Evolutionary conservation across 495 filamentous ascomycete genomes (phyloP).

Genomic region (Talaromyces adpressus): DNA sequence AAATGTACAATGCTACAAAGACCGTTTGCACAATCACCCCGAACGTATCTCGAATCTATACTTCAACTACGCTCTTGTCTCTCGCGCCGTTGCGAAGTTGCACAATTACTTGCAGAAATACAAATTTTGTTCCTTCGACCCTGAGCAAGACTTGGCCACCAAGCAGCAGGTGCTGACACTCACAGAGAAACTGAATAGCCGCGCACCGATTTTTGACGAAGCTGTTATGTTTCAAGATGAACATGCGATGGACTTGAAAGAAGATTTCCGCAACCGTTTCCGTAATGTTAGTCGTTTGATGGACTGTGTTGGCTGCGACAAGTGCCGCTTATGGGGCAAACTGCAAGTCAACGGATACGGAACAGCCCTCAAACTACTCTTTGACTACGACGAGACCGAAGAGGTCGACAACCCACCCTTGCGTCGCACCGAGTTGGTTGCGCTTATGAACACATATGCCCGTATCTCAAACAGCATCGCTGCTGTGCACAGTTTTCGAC

Average conservation of each 20-base stretch:
- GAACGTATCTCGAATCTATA: slow-evolving; percentile 96
- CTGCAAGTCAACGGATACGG: slow-evolving; percentile 95
- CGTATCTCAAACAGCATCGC: slow-evolving; percentile 72
- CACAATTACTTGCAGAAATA: slow-evolving; percentile 74
- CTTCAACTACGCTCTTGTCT: slow-evolving; percentile 94
- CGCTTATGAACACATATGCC: slow-evolving; percentile 88
- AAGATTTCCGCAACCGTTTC: slow-evolving; percentile 96
- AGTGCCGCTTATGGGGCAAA: slow-evolving; percentile 97
- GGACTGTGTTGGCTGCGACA: slow-evolving; percentile 99
- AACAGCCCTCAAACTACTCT: slow-evolving; percentile 88
- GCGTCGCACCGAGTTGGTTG: slow-evolving; percentile 84
- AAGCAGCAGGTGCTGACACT: slow-evolving; percentile 71
- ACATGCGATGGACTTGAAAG: slow-evolving; percentile 69
- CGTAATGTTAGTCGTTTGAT: slow-evolving; percentile 92
- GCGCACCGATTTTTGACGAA: slow-evolving; percentile 86
- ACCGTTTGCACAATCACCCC: slow-evolving; percentile 72
- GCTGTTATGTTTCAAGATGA: slow-evolving; percentile 76
- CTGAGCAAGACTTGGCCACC: slow-evolving; percentile 66
- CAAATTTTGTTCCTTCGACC: slow-evolving; percentile 87
- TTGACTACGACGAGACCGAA: slow-evolving; percentile 84
- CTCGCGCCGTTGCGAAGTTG: slow-evolving; percentile 87
- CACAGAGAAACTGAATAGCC: slow-evolving; percentile 54
- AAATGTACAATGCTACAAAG: slow-evolving; percentile 83
- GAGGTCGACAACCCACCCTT: slow-evolving; percentile 66
- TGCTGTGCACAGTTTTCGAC: slow-evolving; percentile 67